phyloP scores from a whole-genome alignment of 768 basidiomycete genomes.

The Tubosaeta sp. region DNA sequence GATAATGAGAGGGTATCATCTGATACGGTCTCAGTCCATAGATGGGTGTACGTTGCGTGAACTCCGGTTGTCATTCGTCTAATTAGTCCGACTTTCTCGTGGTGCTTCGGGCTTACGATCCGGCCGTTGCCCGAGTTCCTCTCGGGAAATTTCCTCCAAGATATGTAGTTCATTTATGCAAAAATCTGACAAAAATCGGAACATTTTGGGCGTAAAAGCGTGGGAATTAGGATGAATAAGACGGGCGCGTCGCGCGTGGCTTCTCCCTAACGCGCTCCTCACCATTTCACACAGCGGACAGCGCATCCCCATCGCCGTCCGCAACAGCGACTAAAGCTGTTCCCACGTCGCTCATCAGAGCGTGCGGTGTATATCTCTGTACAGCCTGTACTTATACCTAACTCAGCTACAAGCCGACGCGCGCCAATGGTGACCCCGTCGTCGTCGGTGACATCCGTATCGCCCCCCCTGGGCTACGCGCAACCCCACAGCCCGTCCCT shows the following conservation, averaged over 20 bases:
- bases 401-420: constrained; percentile 19
- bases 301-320: constrained; percentile 30
- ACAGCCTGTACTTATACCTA: constrained; percentile 15
- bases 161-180: constrained; percentile 10
- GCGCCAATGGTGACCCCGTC: constrained; percentile 71
- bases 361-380: constrained; percentile 15
- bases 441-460: constrained; percentile 79
- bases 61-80: constrained; percentile 18
- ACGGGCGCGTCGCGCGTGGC: constrained; percentile 35
- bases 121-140: too few species aligned
- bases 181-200: constrained; percentile 16
- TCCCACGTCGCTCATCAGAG: constrained; percentile 7
- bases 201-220: constrained; percentile 10
- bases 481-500: constrained; percentile 39
- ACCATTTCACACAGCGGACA: constrained; percentile 36
- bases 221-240: constrained; percentile 36
- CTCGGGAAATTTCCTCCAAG: constrained; percentile 7
- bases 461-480: constrained; percentile 66
- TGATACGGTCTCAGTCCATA: constrained; percentile 17
- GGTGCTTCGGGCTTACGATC: constrained; percentile 20
- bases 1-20: constrained; percentile 18
- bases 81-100: constrained; percentile 24
- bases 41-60: constrained; percentile 24
- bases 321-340: constrained; percentile 26
- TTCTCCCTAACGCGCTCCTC: constrained; percentile 38